These are phyloP conservation scores for Boletus rubropictus DNA, from an alignment of 768 basidiomycete genomes.

Conservation along the genomic window DNA sequence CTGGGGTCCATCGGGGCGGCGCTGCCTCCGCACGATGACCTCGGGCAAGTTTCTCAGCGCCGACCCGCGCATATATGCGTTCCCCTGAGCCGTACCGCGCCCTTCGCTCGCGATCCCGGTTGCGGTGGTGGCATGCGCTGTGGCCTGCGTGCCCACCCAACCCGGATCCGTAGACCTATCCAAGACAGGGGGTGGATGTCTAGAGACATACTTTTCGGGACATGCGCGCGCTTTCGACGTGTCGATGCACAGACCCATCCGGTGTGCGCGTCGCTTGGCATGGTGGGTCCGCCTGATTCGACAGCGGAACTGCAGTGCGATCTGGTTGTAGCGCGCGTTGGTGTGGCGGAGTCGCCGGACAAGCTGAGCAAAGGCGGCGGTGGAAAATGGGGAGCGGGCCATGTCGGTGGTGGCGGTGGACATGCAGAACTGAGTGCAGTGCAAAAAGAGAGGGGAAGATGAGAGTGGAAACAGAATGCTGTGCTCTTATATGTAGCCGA, in stretches of 20 bases:
- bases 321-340: conserved; percentile 37
- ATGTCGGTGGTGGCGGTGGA: conserved; percentile 5
- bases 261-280: conserved; percentile 42
- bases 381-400: conserved; percentile 27
- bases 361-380: conserved; percentile 33
- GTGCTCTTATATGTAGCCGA: too few relatives aligned
- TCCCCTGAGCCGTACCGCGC: neutral
- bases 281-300: conserved; percentile 36
- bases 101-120: too few relatives aligned
- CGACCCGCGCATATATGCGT: conserved; percentile 12
- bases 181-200: conserved; percentile 7
- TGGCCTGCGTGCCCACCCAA: neutral
- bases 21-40: neutral
- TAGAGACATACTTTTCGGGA: conserved; percentile 36
- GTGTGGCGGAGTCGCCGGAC: conserved; percentile 38
- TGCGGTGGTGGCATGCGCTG: neutral
- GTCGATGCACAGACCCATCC: conserved; percentile 42
- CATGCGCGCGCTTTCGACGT: conserved; percentile 37
- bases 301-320: conserved; percentile 38
- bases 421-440: conserved; percentile 3
- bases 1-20: neutral
- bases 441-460: too few relatives aligned
- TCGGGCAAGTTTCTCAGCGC: conserved; percentile 7
- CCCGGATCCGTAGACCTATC: conserved; percentile 34
- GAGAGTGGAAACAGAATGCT: too few relatives aligned